These are phyloP conservation scores for Cyclocybe cylindracea DNA, from an alignment of 768 basidiomycete genomes.

Conservation along the genomic window DNA sequence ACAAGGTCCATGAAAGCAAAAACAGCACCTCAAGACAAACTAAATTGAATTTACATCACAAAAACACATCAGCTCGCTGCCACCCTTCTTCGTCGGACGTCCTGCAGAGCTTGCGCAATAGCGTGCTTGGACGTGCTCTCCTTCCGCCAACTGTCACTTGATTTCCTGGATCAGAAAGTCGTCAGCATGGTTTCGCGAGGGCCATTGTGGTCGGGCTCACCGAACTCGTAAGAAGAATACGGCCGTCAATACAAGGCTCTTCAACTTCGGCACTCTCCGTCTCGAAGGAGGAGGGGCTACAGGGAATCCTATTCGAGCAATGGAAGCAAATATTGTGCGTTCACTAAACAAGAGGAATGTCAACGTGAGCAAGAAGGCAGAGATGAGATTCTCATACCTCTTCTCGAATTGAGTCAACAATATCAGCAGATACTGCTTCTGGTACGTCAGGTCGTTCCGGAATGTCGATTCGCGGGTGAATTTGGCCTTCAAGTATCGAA, in stretches of 20 bases:
- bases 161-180: slow-evolving; percentile 42
- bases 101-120: slow-evolving; percentile 65
- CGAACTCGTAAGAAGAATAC: slow-evolving; percentile 65
- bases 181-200: background rate
- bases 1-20: slow-evolving; percentile 7
- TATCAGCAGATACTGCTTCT: slow-evolving; percentile 84
- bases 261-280: slow-evolving; percentile 52
- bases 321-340: slow-evolving; percentile 69
- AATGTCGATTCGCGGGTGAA: slow-evolving; percentile 76
- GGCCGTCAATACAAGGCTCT: slow-evolving; percentile 54
- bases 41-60: background rate
- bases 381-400: slow-evolving; percentile 56
- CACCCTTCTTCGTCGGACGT: slow-evolving; percentile 60
- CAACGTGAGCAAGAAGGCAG: background rate
- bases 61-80: slow-evolving; percentile 13
- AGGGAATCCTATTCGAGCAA: slow-evolving; percentile 76
- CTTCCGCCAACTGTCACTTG: slow-evolving; percentile 64
- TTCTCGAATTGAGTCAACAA: slow-evolving; percentile 72
- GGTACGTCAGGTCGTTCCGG: slow-evolving; percentile 75
- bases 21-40: slow-evolving; percentile 6
- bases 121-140: slow-evolving; percentile 62
- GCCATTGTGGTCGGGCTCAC: slow-evolving; percentile 40
- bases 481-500: slow-evolving; percentile 85
- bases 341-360: background rate
- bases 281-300: slow-evolving; percentile 34